Evolutionary conservation across 345 rosid species (phyloP), one percentile per base, ranked within the genome.

Genomic region (Populus tremula): DNA sequence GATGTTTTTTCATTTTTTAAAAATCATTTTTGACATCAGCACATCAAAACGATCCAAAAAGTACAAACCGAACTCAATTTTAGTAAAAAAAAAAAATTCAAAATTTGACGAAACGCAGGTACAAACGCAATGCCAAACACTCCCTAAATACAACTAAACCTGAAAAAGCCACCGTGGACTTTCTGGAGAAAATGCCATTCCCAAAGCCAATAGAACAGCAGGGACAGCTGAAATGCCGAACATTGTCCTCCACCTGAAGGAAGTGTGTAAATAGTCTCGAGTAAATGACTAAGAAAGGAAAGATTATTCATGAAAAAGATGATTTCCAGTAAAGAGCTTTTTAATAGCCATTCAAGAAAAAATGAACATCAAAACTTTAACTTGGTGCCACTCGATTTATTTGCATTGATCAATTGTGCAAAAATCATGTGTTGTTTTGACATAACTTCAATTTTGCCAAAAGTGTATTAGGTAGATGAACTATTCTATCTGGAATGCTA

Each of bases 131-230:
- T n/a, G n/a, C n/a, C n/a, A n/a, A n/a, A n/a, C n/a, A n/a, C n/a
- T n/a, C n/a, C n/a, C n/a, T n/a, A 70, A 23, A 75, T 33, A 17
- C 11, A 70, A 72, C 62, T 80, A 70, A 83, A 92, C 97, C 99
- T 96, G 99, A 87, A 84, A 91, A 62, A 96, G 95, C 99, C 99
- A 96, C 84, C 98, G 89, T 20, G 99, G 99, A 81, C 99, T 96
- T 90, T 96, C 99, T 16, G 99, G 99, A 73, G 98, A 89, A 86
- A 94, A 88, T 25, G 85, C 76, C 97, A 92, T 94, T 76, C 99
- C 99, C 70, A 94, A 27, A 16, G 91, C 99, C 86, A 96, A 83
- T 25, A 96, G 87, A 81, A 91, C 82, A 76, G 99, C 91, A 45
- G 99, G 99, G 69, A 92, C 81, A 73, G 83, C 92, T 20, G 99